These are phyloP conservation scores for Exophiala bonariae DNA, from an alignment of 2,329 filamentous ascomycete species.

Conservation along the genomic window DNA sequence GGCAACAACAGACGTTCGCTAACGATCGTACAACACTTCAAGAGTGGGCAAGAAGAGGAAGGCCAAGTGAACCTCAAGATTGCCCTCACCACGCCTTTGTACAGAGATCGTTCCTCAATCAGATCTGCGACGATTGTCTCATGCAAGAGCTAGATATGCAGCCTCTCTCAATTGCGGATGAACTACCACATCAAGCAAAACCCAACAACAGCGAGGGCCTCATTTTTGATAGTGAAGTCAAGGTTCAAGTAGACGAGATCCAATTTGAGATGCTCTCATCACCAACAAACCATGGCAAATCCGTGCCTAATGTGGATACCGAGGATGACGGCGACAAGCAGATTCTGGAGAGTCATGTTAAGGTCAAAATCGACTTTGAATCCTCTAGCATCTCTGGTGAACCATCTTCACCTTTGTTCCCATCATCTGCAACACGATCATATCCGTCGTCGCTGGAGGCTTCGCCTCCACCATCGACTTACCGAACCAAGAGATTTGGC, in stretches of 20 bases:
- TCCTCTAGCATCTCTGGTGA: constrained; percentile 2
- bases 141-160: constrained; percentile 10
- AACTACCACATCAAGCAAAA: not conserved
- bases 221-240: constrained; percentile 27
- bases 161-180: not conserved
- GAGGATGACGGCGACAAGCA: constrained; percentile 11
- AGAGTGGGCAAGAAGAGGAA: constrained; percentile 3
- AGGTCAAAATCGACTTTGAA: constrained; percentile 19
- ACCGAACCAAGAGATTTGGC: constrained; percentile 8
- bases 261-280: not conserved
- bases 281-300: not conserved
- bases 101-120: constrained; percentile 26
- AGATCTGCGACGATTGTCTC: constrained; percentile 28
- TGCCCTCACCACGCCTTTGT: constrained; percentile 19
- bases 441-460: too few species aligned
- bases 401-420: constrained; percentile 5
- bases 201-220: constrained; percentile 14
- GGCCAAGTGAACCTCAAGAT: constrained; percentile 7
- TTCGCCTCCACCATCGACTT: not conserved
- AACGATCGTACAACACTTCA: not conserved
- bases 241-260: constrained; percentile 21
- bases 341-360: constrained; percentile 23
- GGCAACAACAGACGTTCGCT: constrained; percentile 8
- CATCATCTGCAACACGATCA: not conserved
- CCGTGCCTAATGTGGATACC: not conserved